Base-by-base conservation (phyloP, 1,139 yeast genomes). In the Kurtzmaniella quercitrusa region DNA sequence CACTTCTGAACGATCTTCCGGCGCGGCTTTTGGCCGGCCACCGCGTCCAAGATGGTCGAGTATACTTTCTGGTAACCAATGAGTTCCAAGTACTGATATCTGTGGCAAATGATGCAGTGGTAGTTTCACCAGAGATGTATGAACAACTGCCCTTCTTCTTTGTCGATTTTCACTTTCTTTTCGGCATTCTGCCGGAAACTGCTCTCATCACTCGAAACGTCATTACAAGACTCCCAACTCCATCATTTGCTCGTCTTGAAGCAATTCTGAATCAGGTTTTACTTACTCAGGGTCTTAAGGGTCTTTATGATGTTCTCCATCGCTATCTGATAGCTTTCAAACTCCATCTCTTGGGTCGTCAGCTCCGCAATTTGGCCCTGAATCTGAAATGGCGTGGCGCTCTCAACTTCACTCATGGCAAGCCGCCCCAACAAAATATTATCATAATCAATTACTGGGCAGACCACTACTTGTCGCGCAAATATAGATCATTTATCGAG, bases 361-460 rank as follows among this genome's bases (percentile, higher is more conserved):
- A 87, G 54, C 63, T 89, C 42, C 68, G 73, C 28, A 75, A 72
- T 18, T 63, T 85, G 45, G 53, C 65, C 23, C 79, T 83, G 28
- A 69, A 78, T 38, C 57, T 69, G 38, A 68, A 69, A 46, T 86
- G 95, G 84, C 75, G 82, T 40, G 81, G 84, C 14, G 79, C 79
- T 45, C 61, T 91, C 42, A 78, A 80, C 40, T 89, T 84, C 59
- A 30, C 34, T 9, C 34, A 30, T 16, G 34, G 34, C 4, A 30
- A 30, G 15, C 34, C 34, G 8, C 72, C 75, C 28, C 85, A 84
- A 55, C 79, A 78, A 47, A 76, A 86, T 1, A 61, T 78, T 18
- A 80, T 88, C 15, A 61, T 78, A 2, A 71, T 88, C 6, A 78
- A 80, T 49, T 88, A 88, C 63, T 87, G 96, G 96, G 59, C 76